Base-by-base conservation (phyloP, 1,284 basidiomycete genomes). In the Cryptococcus wingfieldii region DNA sequence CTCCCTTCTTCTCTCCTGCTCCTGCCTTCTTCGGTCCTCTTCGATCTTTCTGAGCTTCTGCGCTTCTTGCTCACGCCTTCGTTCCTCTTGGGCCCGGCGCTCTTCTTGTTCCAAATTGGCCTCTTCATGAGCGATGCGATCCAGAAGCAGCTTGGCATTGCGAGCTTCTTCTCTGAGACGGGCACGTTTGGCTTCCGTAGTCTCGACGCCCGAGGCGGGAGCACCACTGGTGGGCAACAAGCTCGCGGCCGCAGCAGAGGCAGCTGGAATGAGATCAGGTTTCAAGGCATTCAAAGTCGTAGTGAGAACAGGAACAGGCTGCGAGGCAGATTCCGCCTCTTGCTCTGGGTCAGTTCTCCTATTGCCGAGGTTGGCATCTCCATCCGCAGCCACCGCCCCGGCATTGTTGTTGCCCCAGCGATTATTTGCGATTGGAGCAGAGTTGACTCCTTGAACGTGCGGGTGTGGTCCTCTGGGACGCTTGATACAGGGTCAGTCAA, bases 101-200 rank as follows among this genome's bases (percentile, higher is more conserved):
- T 51, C 51, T 50, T 50, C 47, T 38, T 23, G 9, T n/a, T 31
- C 43, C 43, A 37, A 41, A 5, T 38, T 46, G 27, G 25, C 42
- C 46, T 48, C 53, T 38, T 56, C 50, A 3, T 55, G 53, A 28
- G 60, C 60, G n/a, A 56, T 54, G 25, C 39, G 53, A 27, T 51
- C 55, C 46, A 47, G n/a, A n/a, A 53, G 16, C 27, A 50, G 47
- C 39, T 42, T 19, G 0, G 55, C 56, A 16, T 55, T 48, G 10
- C 60, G 54, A 14, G 57, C 57, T 49, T 61, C 59, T 44, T 64
- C 59, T 5, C 59, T 53, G 23, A 64, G 48, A 4, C 56, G 58
- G 3, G 56, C 56, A 14, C 63, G 60, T 25, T 51, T 38, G 10
- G 53, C 45, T 34, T 58, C 60, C 10, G 54, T 51, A 27, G 47